Evolutionary conservation across 371 early-diverging fungal species (phyloP).

Genomic region (Syncephalastrum contaminatum): DNA sequence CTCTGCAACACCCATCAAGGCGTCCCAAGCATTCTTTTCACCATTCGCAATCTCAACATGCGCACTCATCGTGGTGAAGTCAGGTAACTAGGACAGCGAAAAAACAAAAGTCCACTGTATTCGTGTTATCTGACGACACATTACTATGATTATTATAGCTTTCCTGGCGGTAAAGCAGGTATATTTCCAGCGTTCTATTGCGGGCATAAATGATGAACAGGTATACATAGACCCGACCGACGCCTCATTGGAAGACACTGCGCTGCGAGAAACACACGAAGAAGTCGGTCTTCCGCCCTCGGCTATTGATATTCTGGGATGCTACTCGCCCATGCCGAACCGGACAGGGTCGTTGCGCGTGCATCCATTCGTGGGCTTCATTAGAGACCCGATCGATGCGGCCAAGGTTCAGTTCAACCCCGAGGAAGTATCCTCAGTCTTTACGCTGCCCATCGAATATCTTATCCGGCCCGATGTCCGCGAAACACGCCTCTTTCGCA

Average conservation of each 20-base stretch:
- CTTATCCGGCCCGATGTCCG: slow-evolving; percentile 54
- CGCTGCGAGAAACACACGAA: slow-evolving; percentile 82
- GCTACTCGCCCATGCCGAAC: slow-evolving; percentile 66
- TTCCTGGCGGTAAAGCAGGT: slow-evolving; percentile 79
- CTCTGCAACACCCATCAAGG: slow-evolving; percentile 62
- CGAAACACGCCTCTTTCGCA: slow-evolving; percentile 57
- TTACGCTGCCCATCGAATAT: slow-evolving; percentile 67
- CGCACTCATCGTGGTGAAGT: slow-evolving; percentile 81
- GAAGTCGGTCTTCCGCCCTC: slow-evolving; percentile 68
- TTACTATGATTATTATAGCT: slow-evolving; percentile 33
- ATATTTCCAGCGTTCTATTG: slow-evolving; percentile 8
- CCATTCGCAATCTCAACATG: slow-evolving; percentile 70
- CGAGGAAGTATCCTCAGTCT: slow-evolving; percentile 73
- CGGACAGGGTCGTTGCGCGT: slow-evolving; percentile 63
- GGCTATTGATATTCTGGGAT: slow-evolving; percentile 66
- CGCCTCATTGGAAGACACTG: slow-evolving; percentile 57
- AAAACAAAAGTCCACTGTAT: not conserved
- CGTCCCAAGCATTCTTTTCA: slow-evolving; percentile 76
- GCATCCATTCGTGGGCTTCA: slow-evolving; percentile 72
- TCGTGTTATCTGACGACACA: not conserved
- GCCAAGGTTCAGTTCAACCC: slow-evolving; percentile 44
- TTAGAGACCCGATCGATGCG: slow-evolving; percentile 41
- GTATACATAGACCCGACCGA: slow-evolving; percentile 50
- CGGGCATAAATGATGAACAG: not conserved
- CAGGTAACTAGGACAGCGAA: slow-evolving; percentile 37